phyloP scores from a whole-genome alignment of 2,329 filamentous ascomycete genomes.

The Claviceps pusilla region DNA sequence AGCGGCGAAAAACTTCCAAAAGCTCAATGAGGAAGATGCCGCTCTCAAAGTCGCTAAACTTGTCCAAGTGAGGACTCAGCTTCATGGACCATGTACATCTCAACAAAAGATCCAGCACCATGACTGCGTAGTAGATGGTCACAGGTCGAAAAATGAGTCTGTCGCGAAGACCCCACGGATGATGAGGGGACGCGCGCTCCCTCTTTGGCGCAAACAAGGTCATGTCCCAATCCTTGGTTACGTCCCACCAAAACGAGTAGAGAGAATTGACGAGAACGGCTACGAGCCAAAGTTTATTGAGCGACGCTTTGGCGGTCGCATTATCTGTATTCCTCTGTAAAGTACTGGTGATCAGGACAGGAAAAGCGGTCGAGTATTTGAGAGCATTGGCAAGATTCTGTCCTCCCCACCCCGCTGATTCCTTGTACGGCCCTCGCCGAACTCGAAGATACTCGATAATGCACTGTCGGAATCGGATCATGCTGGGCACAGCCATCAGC shows the following conservation, averaged over 20 bases:
- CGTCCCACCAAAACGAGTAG: constrained; percentile 98
- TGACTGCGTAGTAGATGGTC: constrained; percentile 67
- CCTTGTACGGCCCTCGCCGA: constrained; percentile 38
- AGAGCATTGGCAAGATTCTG: constrained; percentile 85
- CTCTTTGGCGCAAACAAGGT: constrained; percentile 53
- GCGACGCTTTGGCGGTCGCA: constrained; percentile 23
- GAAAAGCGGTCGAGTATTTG: constrained; percentile 90
- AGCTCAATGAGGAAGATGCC: constrained; percentile 80
- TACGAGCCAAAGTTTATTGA: constrained; percentile 50
- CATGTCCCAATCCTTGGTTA: constrained; percentile 92
- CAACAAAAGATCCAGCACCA: constrained; percentile 63
- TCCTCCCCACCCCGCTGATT: constrained; percentile 55
- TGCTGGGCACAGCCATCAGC: constrained; percentile 66
- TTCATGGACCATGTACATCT: constrained; percentile 87
- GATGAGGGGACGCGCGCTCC: constrained; percentile 44
- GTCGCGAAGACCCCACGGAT: constrained; percentile 64
- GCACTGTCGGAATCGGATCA: constrained; percentile 84
- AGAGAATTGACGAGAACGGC: constrained; percentile 69
- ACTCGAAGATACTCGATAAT: constrained; percentile 74
- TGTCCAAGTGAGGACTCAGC: constrained; percentile 66
- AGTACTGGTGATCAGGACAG: constrained; percentile 69
- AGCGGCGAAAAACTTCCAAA: constrained; percentile 73
- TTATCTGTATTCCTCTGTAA: constrained; percentile 48
- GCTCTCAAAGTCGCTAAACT: constrained; percentile 72
- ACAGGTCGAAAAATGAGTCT: constrained; percentile 58